Percentiles rank a stretch among this genome's conserved stretches.
phyloP scores from a whole-genome alignment of 2,329 filamentous ascomycete species.

The Neonectria coccinea region DNA sequence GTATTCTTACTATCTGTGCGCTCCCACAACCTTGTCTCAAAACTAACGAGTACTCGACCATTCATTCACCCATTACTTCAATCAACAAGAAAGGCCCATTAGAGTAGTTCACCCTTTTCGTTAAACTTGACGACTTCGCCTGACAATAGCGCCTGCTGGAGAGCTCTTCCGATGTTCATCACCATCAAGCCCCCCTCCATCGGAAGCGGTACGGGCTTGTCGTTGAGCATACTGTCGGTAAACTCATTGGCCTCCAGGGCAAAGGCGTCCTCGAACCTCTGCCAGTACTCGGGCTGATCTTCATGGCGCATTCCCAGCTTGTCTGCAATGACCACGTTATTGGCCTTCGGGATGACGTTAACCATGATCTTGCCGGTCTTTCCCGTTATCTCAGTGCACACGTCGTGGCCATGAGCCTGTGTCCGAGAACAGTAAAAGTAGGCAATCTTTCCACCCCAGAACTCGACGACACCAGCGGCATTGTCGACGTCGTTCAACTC shows the following conservation, averaged over 20 bases:
- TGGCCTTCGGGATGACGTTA: conserved; percentile 67
- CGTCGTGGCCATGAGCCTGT: conserved; percentile 75
- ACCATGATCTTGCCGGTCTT: conserved; percentile 72
- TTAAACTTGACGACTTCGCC: no score
- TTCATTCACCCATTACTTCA: no score
- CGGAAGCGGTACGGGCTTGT: no score
- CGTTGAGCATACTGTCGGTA: no score
- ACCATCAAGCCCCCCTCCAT: no score
- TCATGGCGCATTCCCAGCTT: conserved; percentile 61
- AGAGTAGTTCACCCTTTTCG: no score
- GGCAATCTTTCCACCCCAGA: conserved; percentile 72
- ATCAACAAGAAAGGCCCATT: no score
- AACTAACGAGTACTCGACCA: no score
- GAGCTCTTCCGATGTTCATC: no score
- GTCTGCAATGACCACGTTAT: conserved; percentile 67
- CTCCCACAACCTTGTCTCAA: no score
- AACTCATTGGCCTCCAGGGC: conserved; percentile 57
- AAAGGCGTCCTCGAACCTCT: conserved; percentile 72
- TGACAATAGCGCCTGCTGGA: no score
- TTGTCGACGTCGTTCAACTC: conserved; percentile 46
- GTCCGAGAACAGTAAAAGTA: conserved; percentile 74
- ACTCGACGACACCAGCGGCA: conserved; percentile 69
- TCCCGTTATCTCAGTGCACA: conserved; percentile 72
- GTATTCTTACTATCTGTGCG: no score
- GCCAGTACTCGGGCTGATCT: conserved; percentile 71